Evolutionary conservation across 2,329 filamentous ascomycete genomes (phyloP).

Genomic region (Cercospora zeae-maydis): DNA sequence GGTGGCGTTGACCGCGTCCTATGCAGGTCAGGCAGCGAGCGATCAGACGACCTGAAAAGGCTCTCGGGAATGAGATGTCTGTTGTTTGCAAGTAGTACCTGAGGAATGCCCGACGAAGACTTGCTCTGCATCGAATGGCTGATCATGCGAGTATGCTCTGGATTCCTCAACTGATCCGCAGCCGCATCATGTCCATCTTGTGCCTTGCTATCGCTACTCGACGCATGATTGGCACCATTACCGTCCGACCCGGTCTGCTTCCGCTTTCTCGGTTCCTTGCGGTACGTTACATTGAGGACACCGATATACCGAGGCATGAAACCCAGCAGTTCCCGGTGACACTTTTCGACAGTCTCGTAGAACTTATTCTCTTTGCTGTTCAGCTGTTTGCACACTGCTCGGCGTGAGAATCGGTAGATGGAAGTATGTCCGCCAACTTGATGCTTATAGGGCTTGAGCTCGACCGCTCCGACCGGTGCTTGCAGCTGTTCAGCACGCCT

Average conservation of each 20-base stretch:
- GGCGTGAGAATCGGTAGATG: slow-evolving; percentile 89
- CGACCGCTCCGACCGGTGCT: slow-evolving; percentile 79
- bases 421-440: slow-evolving; percentile 97
- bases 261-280: slow-evolving; percentile 65
- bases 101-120: slow-evolving; percentile 60
- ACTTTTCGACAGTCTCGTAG: slow-evolving; percentile 90
- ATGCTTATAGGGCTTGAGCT: slow-evolving; percentile 94
- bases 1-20: slow-evolving; percentile 27
- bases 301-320: slow-evolving; percentile 97
- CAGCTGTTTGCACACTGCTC: slow-evolving; percentile 95
- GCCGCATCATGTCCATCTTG: slow-evolving; percentile 25
- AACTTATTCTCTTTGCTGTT: slow-evolving; percentile 99
- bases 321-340: slow-evolving; percentile 82
- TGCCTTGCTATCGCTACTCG: slow-evolving; percentile 14
- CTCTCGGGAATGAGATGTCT: slow-evolving; percentile 86
- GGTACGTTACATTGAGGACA: slow-evolving; percentile 92
- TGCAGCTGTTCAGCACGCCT: slow-evolving; percentile 35
- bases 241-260: slow-evolving; percentile 38
- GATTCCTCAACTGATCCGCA: slow-evolving; percentile 24
- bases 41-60: slow-evolving; percentile 60
- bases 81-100: slow-evolving; percentile 92
- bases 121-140: slow-evolving; percentile 72
- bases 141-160: slow-evolving; percentile 48
- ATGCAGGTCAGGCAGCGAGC: slow-evolving; percentile 35
- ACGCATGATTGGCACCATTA: slow-evolving; percentile 24